phyloP scores from a whole-genome alignment of 2,329 filamentous ascomycete species.

The Xylaria arbuscula region DNA sequence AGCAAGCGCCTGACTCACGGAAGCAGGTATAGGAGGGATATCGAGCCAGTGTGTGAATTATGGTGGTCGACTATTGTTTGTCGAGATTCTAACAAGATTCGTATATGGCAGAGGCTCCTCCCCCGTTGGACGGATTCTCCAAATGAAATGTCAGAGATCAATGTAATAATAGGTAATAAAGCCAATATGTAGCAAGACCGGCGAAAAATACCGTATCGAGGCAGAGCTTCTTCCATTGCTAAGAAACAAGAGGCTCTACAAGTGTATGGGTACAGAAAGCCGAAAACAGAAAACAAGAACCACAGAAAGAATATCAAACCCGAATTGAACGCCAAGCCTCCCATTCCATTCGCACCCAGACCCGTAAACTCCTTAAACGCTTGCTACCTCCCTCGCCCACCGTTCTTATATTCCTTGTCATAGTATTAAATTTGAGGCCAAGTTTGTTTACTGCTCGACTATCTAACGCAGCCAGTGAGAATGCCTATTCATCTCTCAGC shows the following conservation, averaged over 20 bases:
- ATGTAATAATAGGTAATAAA: neutral
- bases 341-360: conserved; percentile 1
- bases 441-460: conserved; percentile 1
- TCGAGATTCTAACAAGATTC: neutral
- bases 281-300: conserved; percentile 20
- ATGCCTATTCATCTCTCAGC: conserved; percentile 23
- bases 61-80: neutral
- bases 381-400: conserved; percentile 1
- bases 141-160: too few relatives aligned
- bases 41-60: neutral
- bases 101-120: neutral
- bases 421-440: conserved; percentile 19
- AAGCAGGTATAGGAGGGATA: neutral
- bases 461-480: neutral
- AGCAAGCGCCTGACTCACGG: conserved; percentile 26
- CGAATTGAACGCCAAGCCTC: neutral
- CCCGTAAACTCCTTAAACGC: conserved; percentile 33
- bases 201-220: neutral
- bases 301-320: conserved; percentile 20
- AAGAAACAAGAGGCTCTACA: conserved; percentile 24
- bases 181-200: neutral
- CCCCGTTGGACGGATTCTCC: too few relatives aligned
- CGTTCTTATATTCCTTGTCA: conserved; percentile 27
- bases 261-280: conserved; percentile 38
- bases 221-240: conserved; percentile 34